These are phyloP conservation scores for Cordyceps militaris DNA, from an alignment of 2,329 filamentous ascomycete genomes.

Conservation along the genomic window DNA sequence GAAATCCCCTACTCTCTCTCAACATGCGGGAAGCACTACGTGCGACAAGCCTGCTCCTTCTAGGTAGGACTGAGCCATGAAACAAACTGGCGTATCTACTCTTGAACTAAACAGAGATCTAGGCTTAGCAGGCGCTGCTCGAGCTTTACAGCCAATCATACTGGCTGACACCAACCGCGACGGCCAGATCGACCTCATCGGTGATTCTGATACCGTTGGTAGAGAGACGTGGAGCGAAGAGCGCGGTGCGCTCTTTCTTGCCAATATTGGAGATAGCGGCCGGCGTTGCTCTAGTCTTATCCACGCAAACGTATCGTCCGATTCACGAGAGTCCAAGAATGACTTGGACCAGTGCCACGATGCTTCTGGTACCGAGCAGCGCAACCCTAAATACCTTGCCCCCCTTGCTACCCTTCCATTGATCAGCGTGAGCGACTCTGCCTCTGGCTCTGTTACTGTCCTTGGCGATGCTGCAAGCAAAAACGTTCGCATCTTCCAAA, in stretches of 20 bases:
- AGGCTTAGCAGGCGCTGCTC: neutral
- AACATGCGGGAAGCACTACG: neutral
- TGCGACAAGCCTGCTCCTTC: neutral
- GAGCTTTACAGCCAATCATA: slow-evolving; percentile 14
- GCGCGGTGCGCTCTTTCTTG: slow-evolving; percentile 28
- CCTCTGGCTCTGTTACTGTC: neutral
- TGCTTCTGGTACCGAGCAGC: neutral
- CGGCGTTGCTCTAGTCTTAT: slow-evolving; percentile 22
- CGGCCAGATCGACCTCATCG: slow-evolving; percentile 20
- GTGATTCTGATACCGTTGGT: slow-evolving; percentile 19
- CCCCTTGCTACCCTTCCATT: neutral
- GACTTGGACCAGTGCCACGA: neutral
- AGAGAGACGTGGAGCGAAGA: slow-evolving; percentile 21
- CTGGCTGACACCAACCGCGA: slow-evolving; percentile 33
- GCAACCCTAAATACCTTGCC: neutral
- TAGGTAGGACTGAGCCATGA: neutral
- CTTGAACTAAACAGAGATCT: neutral
- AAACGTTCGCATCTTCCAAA: neutral
- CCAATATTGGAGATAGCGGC: slow-evolving; percentile 30
- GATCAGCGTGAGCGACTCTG: neutral
- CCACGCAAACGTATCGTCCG: neutral
- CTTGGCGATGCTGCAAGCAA: neutral
- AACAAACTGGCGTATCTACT: neutral
- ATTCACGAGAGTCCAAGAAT: neutral
- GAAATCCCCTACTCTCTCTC: neutral